phyloP scores from a whole-genome alignment of 192 early-diverging fungal genomes.

The Coemansia sp. region DNA sequence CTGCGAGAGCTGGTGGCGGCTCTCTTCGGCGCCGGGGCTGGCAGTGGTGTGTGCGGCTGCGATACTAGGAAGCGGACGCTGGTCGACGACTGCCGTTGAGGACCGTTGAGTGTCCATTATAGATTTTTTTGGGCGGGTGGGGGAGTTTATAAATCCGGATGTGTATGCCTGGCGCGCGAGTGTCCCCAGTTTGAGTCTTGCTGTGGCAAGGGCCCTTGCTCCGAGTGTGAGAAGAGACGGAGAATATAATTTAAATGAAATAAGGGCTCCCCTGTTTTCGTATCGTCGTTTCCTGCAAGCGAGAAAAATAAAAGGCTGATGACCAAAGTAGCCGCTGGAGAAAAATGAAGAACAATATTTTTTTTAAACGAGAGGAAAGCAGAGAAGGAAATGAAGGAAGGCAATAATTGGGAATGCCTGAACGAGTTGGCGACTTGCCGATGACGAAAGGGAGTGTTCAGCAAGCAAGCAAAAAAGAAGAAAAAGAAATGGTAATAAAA shows the following conservation, averaged over 20 bases:
- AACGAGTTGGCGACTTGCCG: background rate
- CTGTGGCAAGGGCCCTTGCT: background rate
- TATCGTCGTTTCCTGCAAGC: background rate
- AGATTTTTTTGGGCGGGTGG: constrained; percentile 4
- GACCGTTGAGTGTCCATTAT: constrained; percentile 1
- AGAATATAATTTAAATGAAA: constrained; percentile 5
- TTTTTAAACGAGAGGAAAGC: background rate
- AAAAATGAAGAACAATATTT: background rate
- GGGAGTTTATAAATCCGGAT: constrained; percentile 14
- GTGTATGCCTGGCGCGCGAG: background rate
- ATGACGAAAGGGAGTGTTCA: background rate
- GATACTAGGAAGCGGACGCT: background rate
- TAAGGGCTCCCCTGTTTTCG: background rate
- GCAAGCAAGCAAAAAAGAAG: background rate
- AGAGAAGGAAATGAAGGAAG: background rate
- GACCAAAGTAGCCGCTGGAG: background rate
- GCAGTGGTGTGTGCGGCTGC: background rate
- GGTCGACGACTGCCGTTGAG: background rate
- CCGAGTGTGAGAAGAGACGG: constrained; percentile 4
- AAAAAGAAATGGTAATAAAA: background rate
- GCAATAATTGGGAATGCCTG: background rate
- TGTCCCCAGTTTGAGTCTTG: background rate
- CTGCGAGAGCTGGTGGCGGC: background rate
- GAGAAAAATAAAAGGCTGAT: background rate
- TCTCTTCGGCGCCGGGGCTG: background rate